These are phyloP conservation scores for Typha latifolia DNA, from an alignment of 176 grass and related monocot species.

Conservation along the genomic window DNA sequence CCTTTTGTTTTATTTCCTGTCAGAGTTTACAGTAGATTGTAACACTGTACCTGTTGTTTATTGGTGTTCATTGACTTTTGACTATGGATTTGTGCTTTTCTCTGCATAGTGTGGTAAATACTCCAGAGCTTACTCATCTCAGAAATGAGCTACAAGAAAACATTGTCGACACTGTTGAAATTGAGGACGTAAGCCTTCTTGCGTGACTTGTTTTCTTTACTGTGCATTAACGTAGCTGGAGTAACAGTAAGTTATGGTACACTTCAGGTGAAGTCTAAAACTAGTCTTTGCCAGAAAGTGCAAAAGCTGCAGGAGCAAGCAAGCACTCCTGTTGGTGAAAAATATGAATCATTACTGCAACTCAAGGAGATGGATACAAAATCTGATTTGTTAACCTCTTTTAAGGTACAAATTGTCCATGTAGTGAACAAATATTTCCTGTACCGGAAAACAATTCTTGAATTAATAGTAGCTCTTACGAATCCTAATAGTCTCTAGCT, in stretches of 20 bases:
- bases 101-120: not conserved
- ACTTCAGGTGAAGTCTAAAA: not conserved
- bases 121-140: not conserved
- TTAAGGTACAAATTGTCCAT: not conserved
- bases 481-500: conserved; percentile 5
- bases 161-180: conserved; percentile 2
- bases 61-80: not conserved
- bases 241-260: conserved; percentile 1
- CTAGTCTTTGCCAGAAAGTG: not conserved
- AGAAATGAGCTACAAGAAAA: conserved; percentile 11
- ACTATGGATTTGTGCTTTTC: not conserved
- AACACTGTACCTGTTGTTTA: not conserved
- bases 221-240: conserved; percentile 5
- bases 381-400: not conserved
- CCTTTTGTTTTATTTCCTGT: no score
- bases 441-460: not conserved
- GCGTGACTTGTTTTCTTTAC: not conserved
- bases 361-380: not conserved
- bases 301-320: not conserved
- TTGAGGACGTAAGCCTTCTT: conserved; percentile 33
- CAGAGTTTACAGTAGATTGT: not conserved
- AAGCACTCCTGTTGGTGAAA: not conserved
- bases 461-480: conserved; percentile 9
- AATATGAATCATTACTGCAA: not conserved
- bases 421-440: not conserved